A percentile compares a stretch with the other conserved stretches of the same genome.
Evolutionary conservation across 177 flowering plant species (phyloP).

Genomic region (Tripterygium wilfordii): DNA sequence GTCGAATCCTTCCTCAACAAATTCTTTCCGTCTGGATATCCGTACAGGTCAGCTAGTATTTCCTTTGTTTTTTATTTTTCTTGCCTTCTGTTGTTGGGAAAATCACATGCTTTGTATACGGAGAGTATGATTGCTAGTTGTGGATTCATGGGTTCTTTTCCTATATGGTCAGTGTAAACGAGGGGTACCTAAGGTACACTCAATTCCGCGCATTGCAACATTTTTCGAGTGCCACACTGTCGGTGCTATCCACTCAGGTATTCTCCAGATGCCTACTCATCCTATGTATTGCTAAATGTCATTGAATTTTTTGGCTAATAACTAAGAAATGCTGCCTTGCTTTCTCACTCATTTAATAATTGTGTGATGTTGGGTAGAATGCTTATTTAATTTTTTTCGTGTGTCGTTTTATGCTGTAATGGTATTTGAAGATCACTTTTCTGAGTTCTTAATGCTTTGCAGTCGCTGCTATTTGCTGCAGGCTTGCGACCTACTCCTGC

Average conservation of each 20-base stretch:
- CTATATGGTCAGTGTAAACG: slow-evolving; percentile 60
- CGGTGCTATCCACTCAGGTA: slow-evolving; percentile 97
- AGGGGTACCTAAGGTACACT: slow-evolving; percentile 88
- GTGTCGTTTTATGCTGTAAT: background rate
- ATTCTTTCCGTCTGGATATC: slow-evolving; percentile 95
- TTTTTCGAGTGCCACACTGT: slow-evolving; percentile 85
- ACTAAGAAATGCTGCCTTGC: no score
- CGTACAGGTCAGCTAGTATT: slow-evolving; percentile 58
- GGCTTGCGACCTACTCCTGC: slow-evolving; percentile 99
- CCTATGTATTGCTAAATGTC: no score
- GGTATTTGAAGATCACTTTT: slow-evolving; percentile 14
- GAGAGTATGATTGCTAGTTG: no score
- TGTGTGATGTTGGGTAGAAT: no score
- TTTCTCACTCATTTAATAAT: no score
- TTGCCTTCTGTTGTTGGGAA: slow-evolving; percentile 1
- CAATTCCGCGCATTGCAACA: slow-evolving; percentile 94
- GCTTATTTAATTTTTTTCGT: no score
- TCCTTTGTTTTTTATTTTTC: background rate
- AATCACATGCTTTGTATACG: no score
- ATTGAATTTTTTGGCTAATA: no score
- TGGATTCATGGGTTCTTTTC: background rate
- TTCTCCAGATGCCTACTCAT: slow-evolving; percentile 14
- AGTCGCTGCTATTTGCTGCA: slow-evolving; percentile 99
- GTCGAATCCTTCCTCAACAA: slow-evolving; percentile 74
- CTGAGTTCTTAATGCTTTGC: slow-evolving; percentile 49